Evolutionary conservation across 1,139 yeast genomes (phyloP), one percentile per base, ranked within the genome.

Genomic region (Dujonia santamariae): DNA sequence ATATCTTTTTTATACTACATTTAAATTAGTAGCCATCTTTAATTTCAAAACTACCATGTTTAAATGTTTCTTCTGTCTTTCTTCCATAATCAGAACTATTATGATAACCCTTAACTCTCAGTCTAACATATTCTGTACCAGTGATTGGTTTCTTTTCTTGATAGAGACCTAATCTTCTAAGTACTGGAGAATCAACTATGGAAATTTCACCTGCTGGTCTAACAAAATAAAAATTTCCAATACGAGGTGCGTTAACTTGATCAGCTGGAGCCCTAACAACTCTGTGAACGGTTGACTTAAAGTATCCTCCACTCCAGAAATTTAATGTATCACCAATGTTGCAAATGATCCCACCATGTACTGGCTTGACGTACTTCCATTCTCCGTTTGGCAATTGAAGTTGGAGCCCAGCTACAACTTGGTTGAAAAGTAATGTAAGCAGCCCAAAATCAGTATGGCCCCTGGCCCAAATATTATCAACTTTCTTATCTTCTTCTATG

Each of bases 361-460:
- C 58, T 1, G 61, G 61, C 26, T 46, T 53, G 16, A 58, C 58
- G 36, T 56, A 56, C 39, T 53, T 55, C 63, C 62, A 58, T 3
- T 42, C 38, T 1, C 62, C 63, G 31, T 49, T 41, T 4, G 47
- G 33, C 14, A 50, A 32, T 34, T 48, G 56, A 19, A 56, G 53
- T 35, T 56, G 62, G 17, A 58, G 48, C 1, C 63, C 63, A 0
- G 59, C 59, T 2, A 58, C 61, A 12, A 52, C 48, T 39, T 58
- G 63, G 36, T 57, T 56, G 42, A 44, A 57, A 25, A 56, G 44
- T 9, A 56, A 46, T 2, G 63, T 56, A 30, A 57, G 48, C 11
- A 56, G 52, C 2, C 63, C 62, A 41, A 57, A 56, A 34, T 56
- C 63, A 4, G 63, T 58, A 34, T 58, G 63, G 1, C 56, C 62